phyloP scores from a whole-genome alignment of 495 filamentous ascomycete genomes.

The Lophium mytilinum region DNA sequence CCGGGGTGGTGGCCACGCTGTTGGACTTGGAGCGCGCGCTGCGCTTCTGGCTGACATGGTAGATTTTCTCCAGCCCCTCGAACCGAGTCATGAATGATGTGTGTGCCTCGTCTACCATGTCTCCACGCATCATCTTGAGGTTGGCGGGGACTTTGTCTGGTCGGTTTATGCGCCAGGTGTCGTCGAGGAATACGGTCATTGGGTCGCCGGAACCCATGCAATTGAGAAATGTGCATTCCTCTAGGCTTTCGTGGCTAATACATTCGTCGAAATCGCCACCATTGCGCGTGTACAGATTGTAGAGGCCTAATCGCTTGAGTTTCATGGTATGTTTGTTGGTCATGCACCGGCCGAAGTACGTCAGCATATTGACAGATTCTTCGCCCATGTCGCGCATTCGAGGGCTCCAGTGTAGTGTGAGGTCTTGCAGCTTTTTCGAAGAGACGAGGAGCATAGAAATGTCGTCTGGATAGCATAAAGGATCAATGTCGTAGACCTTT shows the following conservation, averaged over 20 bases:
- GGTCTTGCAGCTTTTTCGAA: conserved; percentile 45
- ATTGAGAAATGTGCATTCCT: conserved; percentile 48
- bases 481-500: conserved; percentile 52
- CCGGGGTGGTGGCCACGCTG: conserved; percentile 13
- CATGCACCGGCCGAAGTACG: conserved; percentile 50
- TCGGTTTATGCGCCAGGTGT: conserved; percentile 38
- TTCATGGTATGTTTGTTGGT: conserved; percentile 38
- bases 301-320: conserved; percentile 43
- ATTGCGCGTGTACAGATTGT: conserved; percentile 52
- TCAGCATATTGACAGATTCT: conserved; percentile 45
- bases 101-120: conserved; percentile 32
- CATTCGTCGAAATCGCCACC: conserved; percentile 19
- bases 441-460: conserved; percentile 48
- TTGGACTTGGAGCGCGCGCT: conserved; percentile 2
- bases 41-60: conserved; percentile 19
- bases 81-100: conserved; percentile 12
- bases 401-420: conserved; percentile 53
- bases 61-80: conserved; percentile 25
- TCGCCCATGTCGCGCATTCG: conserved; percentile 54
- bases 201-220: conserved; percentile 37
- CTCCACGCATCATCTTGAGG: conserved; percentile 37
- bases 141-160: conserved; percentile 20
- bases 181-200: conserved; percentile 49
- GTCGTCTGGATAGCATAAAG: conserved; percentile 58
- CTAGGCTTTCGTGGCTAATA: conserved; percentile 19